These are phyloP conservation scores for Pseudogymnoascus sp. DNA, from an alignment of 2,329 filamentous ascomycete species.

Conservation along the genomic window DNA sequence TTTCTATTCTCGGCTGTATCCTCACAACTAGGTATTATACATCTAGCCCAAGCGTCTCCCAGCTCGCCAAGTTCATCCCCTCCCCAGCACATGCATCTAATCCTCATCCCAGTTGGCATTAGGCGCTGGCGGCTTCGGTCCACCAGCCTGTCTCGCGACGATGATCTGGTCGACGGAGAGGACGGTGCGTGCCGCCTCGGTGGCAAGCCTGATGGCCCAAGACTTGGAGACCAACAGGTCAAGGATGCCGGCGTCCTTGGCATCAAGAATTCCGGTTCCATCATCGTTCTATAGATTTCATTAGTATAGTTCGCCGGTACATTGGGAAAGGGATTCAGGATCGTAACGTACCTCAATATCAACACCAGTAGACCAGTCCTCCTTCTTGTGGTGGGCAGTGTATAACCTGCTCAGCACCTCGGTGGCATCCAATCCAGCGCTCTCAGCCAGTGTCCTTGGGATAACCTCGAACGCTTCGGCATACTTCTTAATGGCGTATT, in stretches of 20 bases:
- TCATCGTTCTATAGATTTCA: slow-evolving; percentile 56
- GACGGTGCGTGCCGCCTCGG: slow-evolving; percentile 87
- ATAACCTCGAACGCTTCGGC: slow-evolving; percentile 97
- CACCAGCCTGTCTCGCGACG: slow-evolving; percentile 92
- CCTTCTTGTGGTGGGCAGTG: slow-evolving; percentile 82
- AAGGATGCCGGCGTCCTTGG: slow-evolving; percentile 79
- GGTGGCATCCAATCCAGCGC: slow-evolving; percentile 92
- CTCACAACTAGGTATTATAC: slow-evolving; percentile 23
- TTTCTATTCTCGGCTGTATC: slow-evolving; percentile 9
- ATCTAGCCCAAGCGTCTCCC: slow-evolving; percentile 20
- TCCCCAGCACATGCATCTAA: slow-evolving; percentile 21
- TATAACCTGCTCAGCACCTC: slow-evolving; percentile 90
- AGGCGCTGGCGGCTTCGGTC: slow-evolving; percentile 90
- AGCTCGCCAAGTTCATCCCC: slow-evolving; percentile 12
- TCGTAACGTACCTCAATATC: slow-evolving; percentile 65
- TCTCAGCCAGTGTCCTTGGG: slow-evolving; percentile 87
- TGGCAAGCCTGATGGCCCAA: slow-evolving; percentile 96
- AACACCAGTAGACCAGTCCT: slow-evolving; percentile 84
- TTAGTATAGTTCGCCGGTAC: background rate
- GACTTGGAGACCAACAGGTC: slow-evolving; percentile 88
- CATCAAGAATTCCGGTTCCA: slow-evolving; percentile 73
- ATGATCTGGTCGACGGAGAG: slow-evolving; percentile 98
- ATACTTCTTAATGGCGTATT: slow-evolving; percentile 96
- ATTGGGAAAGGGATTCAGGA: background rate
- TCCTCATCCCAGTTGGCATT: slow-evolving; percentile 55